Conservation (phyloP, 305 asterid genomes). For the Solanum hybrid region DNA sequence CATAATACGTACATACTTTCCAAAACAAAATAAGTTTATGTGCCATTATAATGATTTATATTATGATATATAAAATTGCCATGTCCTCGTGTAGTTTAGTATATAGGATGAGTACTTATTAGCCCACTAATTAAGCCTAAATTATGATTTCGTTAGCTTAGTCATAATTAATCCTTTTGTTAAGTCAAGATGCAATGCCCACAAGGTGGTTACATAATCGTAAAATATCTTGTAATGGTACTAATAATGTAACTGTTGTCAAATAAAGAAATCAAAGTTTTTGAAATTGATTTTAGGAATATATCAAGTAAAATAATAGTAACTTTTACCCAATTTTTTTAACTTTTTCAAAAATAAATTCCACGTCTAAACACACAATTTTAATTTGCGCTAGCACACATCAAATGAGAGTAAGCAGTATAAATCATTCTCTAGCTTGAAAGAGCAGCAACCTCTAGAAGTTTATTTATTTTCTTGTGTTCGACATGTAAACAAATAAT, state of each 20-base stretch:
- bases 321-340: neutral
- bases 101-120: slow-evolving; percentile 7
- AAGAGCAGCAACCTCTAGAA: neutral
- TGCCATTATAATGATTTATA: neutral
- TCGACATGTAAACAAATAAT: no score
- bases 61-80: neutral
- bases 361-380: neutral
- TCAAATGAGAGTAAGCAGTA: neutral
- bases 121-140: slow-evolving; percentile 13
- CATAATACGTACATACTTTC: neutral
- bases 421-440: neutral
- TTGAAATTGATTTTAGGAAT: neutral
- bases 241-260: neutral
- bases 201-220: neutral
- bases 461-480: no score
- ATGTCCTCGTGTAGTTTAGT: neutral
- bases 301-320: neutral
- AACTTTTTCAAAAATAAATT: neutral
- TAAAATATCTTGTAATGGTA: neutral
- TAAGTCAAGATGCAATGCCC: neutral
- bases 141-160: slow-evolving; percentile 8
- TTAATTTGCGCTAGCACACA: neutral
- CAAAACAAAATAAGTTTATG: neutral
- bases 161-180: slow-evolving; percentile 1
- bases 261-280: neutral